These are phyloP conservation scores for Pochonia chlamydosporia DNA, from an alignment of 2,329 filamentous ascomycete genomes.

Conservation along the genomic window DNA sequence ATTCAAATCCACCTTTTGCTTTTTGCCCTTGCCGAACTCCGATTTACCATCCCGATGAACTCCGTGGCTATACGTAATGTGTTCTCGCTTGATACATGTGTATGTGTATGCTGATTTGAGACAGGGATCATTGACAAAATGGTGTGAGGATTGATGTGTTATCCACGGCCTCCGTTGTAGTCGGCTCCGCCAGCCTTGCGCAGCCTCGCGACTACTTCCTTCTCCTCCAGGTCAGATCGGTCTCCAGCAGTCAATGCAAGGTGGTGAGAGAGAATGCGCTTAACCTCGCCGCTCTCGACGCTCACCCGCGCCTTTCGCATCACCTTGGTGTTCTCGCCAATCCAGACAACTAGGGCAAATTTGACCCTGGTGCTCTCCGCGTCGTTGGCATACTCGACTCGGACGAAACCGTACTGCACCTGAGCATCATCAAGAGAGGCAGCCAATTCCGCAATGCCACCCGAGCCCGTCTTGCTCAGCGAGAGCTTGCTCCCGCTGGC, in stretches of 20 bases:
- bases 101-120: background rate
- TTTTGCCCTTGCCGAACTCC: too few species aligned
- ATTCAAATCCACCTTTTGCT: too few species aligned
- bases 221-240: conserved; percentile 53
- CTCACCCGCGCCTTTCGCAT: conserved; percentile 66
- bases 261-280: conserved; percentile 57
- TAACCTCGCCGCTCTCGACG: conserved; percentile 61
- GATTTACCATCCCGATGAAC: too few species aligned
- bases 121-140: background rate
- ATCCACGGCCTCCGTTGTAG: conserved; percentile 62
- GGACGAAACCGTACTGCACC: conserved; percentile 62
- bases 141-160: conserved; percentile 7
- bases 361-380: conserved; percentile 63
- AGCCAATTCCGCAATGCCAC: conserved; percentile 55
- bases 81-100: too few species aligned
- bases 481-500: conserved; percentile 49
- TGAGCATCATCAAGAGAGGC: conserved; percentile 49
- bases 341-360: conserved; percentile 64
- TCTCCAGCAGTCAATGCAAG: conserved; percentile 59
- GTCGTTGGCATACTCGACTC: conserved; percentile 66
- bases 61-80: too few species aligned
- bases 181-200: conserved; percentile 64
- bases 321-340: conserved; percentile 57
- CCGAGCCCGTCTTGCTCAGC: conserved; percentile 52
- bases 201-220: conserved; percentile 54